phyloP scores from a whole-genome alignment of 306 rosid genomes.

The Pterocarpus macrocarpus region DNA sequence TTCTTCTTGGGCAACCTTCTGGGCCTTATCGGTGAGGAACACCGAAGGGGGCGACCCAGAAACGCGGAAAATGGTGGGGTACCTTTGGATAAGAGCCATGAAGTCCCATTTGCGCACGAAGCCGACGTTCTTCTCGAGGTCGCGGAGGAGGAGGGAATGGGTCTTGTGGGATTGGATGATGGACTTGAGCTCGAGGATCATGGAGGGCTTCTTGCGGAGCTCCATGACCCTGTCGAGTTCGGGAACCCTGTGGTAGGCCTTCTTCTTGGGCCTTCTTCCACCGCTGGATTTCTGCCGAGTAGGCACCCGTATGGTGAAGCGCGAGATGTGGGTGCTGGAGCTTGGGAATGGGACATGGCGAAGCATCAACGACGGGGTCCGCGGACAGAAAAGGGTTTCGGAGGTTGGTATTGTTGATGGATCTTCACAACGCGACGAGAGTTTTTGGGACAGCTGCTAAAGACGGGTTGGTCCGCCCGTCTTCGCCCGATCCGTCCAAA shows the following conservation, averaged over 20 bases:
- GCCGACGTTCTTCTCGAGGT: slow-evolving; percentile 89
- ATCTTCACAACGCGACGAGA: no score
- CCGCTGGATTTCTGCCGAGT: slow-evolving; percentile 69
- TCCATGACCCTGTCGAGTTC: slow-evolving; percentile 84
- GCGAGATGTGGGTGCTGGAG: not conserved
- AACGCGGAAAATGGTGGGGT: slow-evolving; percentile 75
- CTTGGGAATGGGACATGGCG: not conserved
- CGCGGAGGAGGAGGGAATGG: slow-evolving; percentile 54
- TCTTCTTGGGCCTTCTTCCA: slow-evolving; percentile 83
- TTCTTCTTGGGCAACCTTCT: slow-evolving; percentile 62
- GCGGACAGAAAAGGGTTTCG: not conserved
- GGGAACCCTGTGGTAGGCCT: slow-evolving; percentile 68
- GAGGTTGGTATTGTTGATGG: not conserved
- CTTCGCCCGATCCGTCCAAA: no score
- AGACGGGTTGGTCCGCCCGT: no score
- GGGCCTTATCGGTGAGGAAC: slow-evolving; percentile 66
- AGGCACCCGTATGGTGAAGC: slow-evolving; percentile 38
- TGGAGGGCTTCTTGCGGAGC: slow-evolving; percentile 76
- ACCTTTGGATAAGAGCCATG: slow-evolving; percentile 75
- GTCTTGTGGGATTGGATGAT: slow-evolving; percentile 70
- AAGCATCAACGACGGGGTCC: not conserved
- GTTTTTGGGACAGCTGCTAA: no score
- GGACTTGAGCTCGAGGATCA: slow-evolving; percentile 70
- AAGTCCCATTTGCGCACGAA: slow-evolving; percentile 91
- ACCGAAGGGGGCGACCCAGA: slow-evolving; percentile 64